Evolutionary conservation across 2,329 filamentous ascomycete genomes (phyloP), one percentile per base, ranked within the genome.

Genomic region (Ilyonectria robusta): DNA sequence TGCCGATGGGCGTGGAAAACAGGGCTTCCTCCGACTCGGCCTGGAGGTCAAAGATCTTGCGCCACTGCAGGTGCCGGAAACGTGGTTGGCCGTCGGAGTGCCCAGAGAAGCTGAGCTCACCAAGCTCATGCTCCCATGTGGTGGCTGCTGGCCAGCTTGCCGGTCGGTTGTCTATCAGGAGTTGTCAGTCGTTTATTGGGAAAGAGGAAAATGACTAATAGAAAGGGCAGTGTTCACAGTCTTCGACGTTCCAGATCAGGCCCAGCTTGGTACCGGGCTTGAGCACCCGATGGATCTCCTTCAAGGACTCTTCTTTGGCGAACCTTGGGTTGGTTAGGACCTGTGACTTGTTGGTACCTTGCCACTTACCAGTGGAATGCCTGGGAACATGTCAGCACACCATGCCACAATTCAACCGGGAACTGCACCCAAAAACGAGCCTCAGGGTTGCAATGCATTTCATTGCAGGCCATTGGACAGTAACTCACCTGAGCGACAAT

Each of bases 241-340:
- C 89, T 77, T 93, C 91, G 66, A 91, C 83, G 72, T 93, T 94
- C 92, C 92, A 94, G 59, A 94, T 90, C 77, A 93, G 79, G 15
- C 89, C 92, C 31, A 94, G 82, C 31, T 84, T 83, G 7, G 87
- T 87, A 7, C 85, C 86, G 0, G 89, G 89, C 73, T 86, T 87
- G 54, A 94, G 80, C 0, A 92, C 86, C 53, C 91, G 87, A 71
- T 89, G 86, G n/a, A 94, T 91, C 72, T 93, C 91, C 51, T 82
- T 79, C 31, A 94, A 80, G 0, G 91, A 83, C 40, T 88, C 84
- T 47, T 85, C 80, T 59, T 86, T 92, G 44, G 91, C 89, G 80
- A 94, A 94, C 92, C 92, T 91, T 21, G 17, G 26, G 17, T 23
- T 65, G 23, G 48, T 66, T 33, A 66, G 55, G 42, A 15, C 11